phyloP scores from a whole-genome alignment of 176 grass and related monocot species.

The Elaeis guineensis region DNA sequence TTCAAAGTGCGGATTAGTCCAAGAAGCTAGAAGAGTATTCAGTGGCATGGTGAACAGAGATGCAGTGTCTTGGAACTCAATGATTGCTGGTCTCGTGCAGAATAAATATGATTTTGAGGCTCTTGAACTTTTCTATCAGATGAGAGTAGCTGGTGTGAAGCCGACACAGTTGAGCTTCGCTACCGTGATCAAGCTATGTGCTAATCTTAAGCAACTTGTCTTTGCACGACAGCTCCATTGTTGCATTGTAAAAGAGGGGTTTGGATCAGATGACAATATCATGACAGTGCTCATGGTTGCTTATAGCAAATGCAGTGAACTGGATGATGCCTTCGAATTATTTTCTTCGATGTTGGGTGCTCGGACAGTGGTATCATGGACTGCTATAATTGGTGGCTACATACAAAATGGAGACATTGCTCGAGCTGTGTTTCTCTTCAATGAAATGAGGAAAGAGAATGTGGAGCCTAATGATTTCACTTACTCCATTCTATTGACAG shows the following conservation, averaged over 20 bases:
- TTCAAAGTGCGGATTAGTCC: slow-evolving; percentile 32
- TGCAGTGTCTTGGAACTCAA: slow-evolving; percentile 51
- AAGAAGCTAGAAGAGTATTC: slow-evolving; percentile 48
- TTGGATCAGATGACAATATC: slow-evolving; percentile 31
- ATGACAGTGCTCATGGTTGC: slow-evolving; percentile 51
- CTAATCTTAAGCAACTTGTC: slow-evolving; percentile 38
- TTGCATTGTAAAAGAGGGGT: slow-evolving; percentile 47
- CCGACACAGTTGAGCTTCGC: slow-evolving; percentile 43
- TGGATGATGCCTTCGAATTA: slow-evolving; percentile 37
- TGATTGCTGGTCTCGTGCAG: slow-evolving; percentile 43
- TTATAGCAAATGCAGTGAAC: slow-evolving; percentile 44
- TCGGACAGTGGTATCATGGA: slow-evolving; percentile 57
- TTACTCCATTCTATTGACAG: slow-evolving; percentile 52
- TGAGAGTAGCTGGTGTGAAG: slow-evolving; percentile 19
- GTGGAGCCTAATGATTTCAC: slow-evolving; percentile 67
- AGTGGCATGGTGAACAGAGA: slow-evolving; percentile 35
- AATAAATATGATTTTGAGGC: slow-evolving; percentile 40
- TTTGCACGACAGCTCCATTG: slow-evolving; percentile 50
- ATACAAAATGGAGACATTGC: slow-evolving; percentile 34
- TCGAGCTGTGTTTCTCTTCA: slow-evolving; percentile 43
- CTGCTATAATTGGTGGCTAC: slow-evolving; percentile 61
- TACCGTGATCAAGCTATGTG: slow-evolving; percentile 62
- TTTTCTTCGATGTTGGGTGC: slow-evolving; percentile 33
- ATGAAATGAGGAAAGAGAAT: slow-evolving; percentile 48
- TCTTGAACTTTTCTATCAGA: slow-evolving; percentile 42